These are phyloP conservation scores for Leptographium radiaticola DNA, from an alignment of 2,329 filamentous ascomycete genomes.

Conservation along the genomic window DNA sequence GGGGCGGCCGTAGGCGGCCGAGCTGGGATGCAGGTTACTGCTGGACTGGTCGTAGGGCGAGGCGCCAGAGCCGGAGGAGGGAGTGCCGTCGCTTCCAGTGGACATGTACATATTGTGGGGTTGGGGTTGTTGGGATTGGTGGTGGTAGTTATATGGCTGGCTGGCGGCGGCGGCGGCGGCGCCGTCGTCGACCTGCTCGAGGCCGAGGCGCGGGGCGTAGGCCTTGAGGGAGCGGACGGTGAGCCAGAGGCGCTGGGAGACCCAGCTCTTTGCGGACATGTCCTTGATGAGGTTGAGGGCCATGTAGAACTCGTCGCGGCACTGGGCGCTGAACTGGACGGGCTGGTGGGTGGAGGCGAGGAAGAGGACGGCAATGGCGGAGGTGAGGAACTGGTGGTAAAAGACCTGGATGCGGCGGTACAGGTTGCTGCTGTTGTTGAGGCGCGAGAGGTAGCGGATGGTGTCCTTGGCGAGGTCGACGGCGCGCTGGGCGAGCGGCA, in stretches of 20 bases:
- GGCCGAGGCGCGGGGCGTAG: slow-evolving; percentile 55
- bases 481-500: slow-evolving; percentile 57
- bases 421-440: slow-evolving; percentile 59
- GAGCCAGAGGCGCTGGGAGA: slow-evolving; percentile 61
- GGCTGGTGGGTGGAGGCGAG: slow-evolving; percentile 65
- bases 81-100: background rate
- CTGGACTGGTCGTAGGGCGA: background rate
- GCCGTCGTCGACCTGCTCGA: slow-evolving; percentile 37
- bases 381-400: slow-evolving; percentile 70
- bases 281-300: slow-evolving; percentile 62
- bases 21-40: background rate
- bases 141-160: background rate
- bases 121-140: too few relatives aligned
- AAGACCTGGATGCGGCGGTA: slow-evolving; percentile 62
- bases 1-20: background rate
- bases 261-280: slow-evolving; percentile 56
- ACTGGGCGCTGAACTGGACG: slow-evolving; percentile 52
- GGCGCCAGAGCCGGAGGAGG: background rate
- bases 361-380: slow-evolving; percentile 62
- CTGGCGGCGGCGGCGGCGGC: slow-evolving; percentile 22
- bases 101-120: background rate
- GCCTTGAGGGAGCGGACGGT: slow-evolving; percentile 59
- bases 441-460: slow-evolving; percentile 54
- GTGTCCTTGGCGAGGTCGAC: slow-evolving; percentile 68
- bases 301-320: slow-evolving; percentile 67